These are phyloP conservation scores for Colletotrichum sojae DNA, from an alignment of 2,329 filamentous ascomycete species.

Conservation along the genomic window DNA sequence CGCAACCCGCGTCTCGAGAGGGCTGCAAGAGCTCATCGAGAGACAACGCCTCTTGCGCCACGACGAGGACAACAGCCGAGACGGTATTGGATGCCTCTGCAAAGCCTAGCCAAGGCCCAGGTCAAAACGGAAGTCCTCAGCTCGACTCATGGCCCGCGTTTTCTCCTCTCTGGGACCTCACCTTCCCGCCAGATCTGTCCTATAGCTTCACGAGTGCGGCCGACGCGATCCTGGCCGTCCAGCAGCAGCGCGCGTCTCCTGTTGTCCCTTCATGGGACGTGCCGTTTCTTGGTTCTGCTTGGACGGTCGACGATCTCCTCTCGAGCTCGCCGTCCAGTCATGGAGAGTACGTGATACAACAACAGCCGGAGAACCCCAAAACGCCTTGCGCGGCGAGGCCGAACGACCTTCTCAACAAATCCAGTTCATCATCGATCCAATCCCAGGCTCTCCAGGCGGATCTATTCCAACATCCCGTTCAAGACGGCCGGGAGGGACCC, in stretches of 20 bases:
- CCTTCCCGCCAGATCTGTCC: not conserved
- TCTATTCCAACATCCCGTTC: accelerated
- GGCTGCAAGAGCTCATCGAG: not conserved
- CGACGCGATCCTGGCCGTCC: not conserved
- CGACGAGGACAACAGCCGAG: accelerated
- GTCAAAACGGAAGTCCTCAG: not conserved
- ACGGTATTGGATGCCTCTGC: accelerated
- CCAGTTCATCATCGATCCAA: not conserved
- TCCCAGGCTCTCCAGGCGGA: accelerated
- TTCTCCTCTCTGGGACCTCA: not conserved
- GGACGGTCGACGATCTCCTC: accelerated
- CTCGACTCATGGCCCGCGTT: not conserved
- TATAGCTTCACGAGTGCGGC: not conserved
- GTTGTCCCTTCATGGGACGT: not conserved
- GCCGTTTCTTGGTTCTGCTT: accelerated
- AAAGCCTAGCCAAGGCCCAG: accelerated
- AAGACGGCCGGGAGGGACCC: not conserved
- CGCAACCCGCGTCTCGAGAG: not conserved
- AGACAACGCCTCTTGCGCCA: accelerated
- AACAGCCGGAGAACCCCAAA: accelerated
- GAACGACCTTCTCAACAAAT: not conserved
- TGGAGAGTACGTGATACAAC: accelerated
- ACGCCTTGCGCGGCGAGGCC: too few species aligned
- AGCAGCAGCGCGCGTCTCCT: accelerated
- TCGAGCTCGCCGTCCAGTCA: not conserved